Percentiles rank a stretch among this genome's conserved stretches.
Evolutionary conservation across 345 rosid species (phyloP).

Genomic region (Streptanthus diversifolius): DNA sequence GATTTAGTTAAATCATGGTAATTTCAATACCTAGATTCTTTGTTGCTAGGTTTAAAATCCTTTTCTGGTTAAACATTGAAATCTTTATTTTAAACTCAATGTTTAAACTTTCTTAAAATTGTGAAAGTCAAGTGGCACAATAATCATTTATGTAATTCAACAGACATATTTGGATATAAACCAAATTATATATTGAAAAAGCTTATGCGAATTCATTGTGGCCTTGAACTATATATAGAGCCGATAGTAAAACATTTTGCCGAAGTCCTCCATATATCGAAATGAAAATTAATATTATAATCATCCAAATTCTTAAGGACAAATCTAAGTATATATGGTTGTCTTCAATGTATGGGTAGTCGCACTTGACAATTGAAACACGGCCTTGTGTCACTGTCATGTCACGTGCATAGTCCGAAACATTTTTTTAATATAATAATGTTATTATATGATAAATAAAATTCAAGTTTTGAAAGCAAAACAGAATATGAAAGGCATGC

Average conservation of each 20-base stretch:
- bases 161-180: too few relatives aligned
- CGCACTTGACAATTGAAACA: constrained; percentile 35
- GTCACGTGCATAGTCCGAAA: constrained; percentile 34
- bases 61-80: too few relatives aligned
- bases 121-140: too few relatives aligned
- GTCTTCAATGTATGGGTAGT: constrained; percentile 30
- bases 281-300: background rate
- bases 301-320: background rate
- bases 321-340: constrained; percentile 12
- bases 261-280: background rate
- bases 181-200: background rate
- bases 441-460: background rate
- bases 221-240: background rate
- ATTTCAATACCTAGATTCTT: background rate
- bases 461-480: constrained; percentile 17
- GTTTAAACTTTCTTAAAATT: too few relatives aligned
- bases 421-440: background rate
- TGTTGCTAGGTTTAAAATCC: too few relatives aligned
- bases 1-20: background rate
- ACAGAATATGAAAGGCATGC: constrained; percentile 33
- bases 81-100: background rate
- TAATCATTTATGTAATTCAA: too few relatives aligned
- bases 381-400: constrained; percentile 31
- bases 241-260: background rate
- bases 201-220: background rate